These are phyloP conservation scores for Saccharomycopsis guyanensis DNA, from an alignment of 805 yeast genomes.

Conservation along the genomic window DNA sequence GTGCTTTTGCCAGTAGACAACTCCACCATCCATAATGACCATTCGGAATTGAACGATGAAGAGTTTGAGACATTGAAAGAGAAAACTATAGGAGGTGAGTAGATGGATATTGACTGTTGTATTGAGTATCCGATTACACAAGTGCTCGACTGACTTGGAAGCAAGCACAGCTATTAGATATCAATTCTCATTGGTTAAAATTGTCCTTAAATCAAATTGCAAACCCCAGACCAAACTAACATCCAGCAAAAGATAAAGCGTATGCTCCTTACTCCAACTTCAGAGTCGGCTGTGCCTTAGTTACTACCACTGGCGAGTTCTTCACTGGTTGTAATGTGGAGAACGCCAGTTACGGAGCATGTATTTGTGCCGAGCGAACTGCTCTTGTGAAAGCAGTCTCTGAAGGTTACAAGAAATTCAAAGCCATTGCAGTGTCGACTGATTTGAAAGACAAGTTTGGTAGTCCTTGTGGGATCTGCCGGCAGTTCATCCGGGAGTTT, in stretches of 20 bases:
- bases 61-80: conserved; percentile 26
- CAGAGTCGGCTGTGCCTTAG: conserved; percentile 73
- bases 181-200: too few relatives aligned
- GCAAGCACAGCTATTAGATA: too few relatives aligned
- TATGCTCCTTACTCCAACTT: conserved; percentile 43
- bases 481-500: conserved; percentile 86
- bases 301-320: conserved; percentile 41
- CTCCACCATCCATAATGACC: conserved; percentile 4
- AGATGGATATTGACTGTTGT: too few relatives aligned
- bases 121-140: too few relatives aligned
- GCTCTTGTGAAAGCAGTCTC: conserved; percentile 52
- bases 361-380: conserved; percentile 71
- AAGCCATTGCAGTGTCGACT: conserved; percentile 61
- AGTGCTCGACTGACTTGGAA: too few relatives aligned
- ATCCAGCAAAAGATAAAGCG: conserved; percentile 32
- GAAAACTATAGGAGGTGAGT: conserved; percentile 25
- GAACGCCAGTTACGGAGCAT: conserved; percentile 83
- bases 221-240: too few relatives aligned
- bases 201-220: too few relatives aligned
- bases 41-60: conserved; percentile 23
- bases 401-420: conserved; percentile 31
- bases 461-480: conserved; percentile 91
- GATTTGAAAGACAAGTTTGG: conserved; percentile 48
- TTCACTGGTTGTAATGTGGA: conserved; percentile 80
- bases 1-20: not conserved